Conservation (phyloP, 306 rosid genomes). For the Gynostemma pentaphyllum region DNA sequence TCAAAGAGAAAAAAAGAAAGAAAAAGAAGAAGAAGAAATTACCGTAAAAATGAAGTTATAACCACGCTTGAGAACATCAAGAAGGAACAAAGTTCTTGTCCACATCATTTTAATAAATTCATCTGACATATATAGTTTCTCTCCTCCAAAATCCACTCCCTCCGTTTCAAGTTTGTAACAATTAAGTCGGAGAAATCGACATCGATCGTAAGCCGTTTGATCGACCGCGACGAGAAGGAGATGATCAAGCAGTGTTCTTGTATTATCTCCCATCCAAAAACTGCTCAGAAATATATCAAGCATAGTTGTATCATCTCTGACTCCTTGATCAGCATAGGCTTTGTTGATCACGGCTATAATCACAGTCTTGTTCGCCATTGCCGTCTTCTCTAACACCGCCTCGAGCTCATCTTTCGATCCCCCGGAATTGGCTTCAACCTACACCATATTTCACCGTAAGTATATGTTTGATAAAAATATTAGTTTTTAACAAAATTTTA, state of each 20-base stretch:
- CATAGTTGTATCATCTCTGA: conserved; percentile 38
- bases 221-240: conserved; percentile 59
- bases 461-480: no score
- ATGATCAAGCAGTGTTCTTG: conserved; percentile 34
- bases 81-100: conserved; percentile 43
- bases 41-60: conserved; percentile 69
- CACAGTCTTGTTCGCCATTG: conserved; percentile 51
- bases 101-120: conserved; percentile 82
- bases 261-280: conserved; percentile 67
- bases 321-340: conserved; percentile 60
- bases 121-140: conserved; percentile 54
- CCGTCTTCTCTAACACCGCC: conserved; percentile 29
- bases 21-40: background rate
- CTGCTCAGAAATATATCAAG: conserved; percentile 57
- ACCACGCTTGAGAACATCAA: conserved; percentile 63
- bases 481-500: no score
- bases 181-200: conserved; percentile 34
- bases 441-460: no score
- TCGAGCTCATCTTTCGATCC: conserved; percentile 29
- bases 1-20: background rate
- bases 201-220: conserved; percentile 51
- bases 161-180: conserved; percentile 52
- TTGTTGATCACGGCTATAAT: conserved; percentile 46
- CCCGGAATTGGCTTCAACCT: background rate
- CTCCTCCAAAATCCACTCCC: conserved; percentile 46